Conservation (phyloP, 139 green algal species). For the Tetradesmus lagerheimii region DNA sequence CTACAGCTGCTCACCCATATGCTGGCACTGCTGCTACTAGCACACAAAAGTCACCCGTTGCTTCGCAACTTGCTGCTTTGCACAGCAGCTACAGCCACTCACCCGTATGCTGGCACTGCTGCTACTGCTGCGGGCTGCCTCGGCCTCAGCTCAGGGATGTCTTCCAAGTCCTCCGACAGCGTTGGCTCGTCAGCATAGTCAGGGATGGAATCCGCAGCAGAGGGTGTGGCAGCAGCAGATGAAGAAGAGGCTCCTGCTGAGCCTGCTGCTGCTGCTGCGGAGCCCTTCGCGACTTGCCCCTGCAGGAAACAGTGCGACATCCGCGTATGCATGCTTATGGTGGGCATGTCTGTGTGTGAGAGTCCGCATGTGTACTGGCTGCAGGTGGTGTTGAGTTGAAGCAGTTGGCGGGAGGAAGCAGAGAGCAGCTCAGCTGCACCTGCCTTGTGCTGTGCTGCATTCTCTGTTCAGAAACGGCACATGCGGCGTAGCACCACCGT, state of each 20-base stretch:
- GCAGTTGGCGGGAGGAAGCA: too few relatives aligned
- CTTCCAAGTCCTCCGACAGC: conserved; percentile 39
- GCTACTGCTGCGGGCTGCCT: conserved; percentile 15
- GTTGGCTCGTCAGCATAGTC: conserved; percentile 46
- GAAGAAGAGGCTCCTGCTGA: background rate
- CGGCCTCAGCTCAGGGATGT: conserved; percentile 33
- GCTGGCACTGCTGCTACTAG: too few relatives aligned
- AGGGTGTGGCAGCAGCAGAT: background rate
- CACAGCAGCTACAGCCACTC: background rate
- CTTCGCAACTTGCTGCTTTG: too few relatives aligned
- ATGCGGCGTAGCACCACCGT: too few relatives aligned
- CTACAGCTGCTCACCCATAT: too few relatives aligned
- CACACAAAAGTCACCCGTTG: too few relatives aligned
- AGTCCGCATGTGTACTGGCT: background rate
- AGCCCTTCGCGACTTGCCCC: background rate
- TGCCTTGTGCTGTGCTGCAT: too few relatives aligned
- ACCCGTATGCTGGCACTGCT: background rate
- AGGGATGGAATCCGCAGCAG: background rate
- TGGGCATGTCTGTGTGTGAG: background rate
- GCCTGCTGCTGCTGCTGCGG: background rate
- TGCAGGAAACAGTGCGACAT: background rate
- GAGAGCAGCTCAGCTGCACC: too few relatives aligned
- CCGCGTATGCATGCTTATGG: background rate
- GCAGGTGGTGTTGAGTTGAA: too few relatives aligned
- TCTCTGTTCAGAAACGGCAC: too few relatives aligned